A percentile compares a stretch with the other conserved stretches of the same genome.
Evolutionary conservation across 2,329 filamentous ascomycete genomes (phyloP).

Genomic region (Colletotrichum magnum): DNA sequence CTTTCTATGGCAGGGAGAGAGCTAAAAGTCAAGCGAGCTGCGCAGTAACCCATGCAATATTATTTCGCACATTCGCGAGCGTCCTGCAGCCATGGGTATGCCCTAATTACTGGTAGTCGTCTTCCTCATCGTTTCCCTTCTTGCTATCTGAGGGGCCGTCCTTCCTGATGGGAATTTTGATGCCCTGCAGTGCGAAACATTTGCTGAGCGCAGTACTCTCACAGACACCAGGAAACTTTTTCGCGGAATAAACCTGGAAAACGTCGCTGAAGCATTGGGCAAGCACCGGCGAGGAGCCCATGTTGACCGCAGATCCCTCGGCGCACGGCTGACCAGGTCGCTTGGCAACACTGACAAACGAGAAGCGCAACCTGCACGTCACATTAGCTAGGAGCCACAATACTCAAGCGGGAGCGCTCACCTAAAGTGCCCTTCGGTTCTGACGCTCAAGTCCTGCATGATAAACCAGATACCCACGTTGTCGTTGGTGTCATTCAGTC

Average conservation of each 20-base stretch:
- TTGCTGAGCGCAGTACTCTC: conserved; percentile 94
- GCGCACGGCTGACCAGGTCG: conserved; percentile 51
- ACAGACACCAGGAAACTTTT: conserved; percentile 98
- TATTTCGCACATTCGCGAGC: background rate
- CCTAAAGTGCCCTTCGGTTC: conserved; percentile 93
- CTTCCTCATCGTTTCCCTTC: conserved; percentile 68
- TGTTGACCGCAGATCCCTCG: conserved; percentile 71
- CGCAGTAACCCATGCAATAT: too few relatives aligned
- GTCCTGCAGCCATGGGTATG: background rate
- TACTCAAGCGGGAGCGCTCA: conserved; percentile 56
- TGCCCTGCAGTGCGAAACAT: conserved; percentile 91
- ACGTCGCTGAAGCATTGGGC: conserved; percentile 88
- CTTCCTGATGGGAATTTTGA: conserved; percentile 96
- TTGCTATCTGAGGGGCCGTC: conserved; percentile 69
- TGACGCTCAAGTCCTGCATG: conserved; percentile 92
- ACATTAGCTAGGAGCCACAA: conserved; percentile 1
- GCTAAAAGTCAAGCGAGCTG: too few relatives aligned
- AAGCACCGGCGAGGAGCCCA: conserved; percentile 83
- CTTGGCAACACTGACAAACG: conserved; percentile 82
- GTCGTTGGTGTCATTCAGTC: conserved; percentile 82
- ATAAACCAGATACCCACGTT: conserved; percentile 97
- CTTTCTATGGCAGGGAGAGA: too few relatives aligned
- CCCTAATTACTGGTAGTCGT: conserved; percentile 47
- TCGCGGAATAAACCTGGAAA: conserved; percentile 95
- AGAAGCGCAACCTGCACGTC: conserved; percentile 69